These are phyloP conservation scores for Pseudotulostoma volvatum DNA, from an alignment of 495 filamentous ascomycete species.

Conservation along the genomic window DNA sequence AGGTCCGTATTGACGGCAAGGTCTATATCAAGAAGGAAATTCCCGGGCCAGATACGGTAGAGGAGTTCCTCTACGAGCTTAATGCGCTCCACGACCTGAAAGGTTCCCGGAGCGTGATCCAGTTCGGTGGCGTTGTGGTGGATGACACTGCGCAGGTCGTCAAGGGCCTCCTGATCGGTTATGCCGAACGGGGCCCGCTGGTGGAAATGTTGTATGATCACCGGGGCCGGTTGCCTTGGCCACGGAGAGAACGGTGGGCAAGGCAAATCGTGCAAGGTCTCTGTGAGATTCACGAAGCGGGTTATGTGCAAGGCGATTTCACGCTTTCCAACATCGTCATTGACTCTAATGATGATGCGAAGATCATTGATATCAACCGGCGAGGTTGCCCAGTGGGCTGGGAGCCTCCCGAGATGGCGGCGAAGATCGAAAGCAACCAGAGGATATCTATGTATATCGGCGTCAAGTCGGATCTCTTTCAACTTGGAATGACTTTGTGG, in stretches of 20 bases:
- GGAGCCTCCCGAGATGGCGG: constrained; percentile 87
- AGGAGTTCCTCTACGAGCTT: constrained; percentile 96
- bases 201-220: constrained; percentile 83
- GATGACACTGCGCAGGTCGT: constrained; percentile 59
- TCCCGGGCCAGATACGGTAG: constrained; percentile 85
- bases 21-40: constrained; percentile 95
- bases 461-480: constrained; percentile 90
- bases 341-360: constrained; percentile 65
- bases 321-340: constrained; percentile 96
- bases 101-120: constrained; percentile 61
- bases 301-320: constrained; percentile 95
- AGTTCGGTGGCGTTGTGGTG: constrained; percentile 77
- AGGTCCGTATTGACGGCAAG: constrained; percentile 51
- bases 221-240: constrained; percentile 48
- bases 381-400: constrained; percentile 91
- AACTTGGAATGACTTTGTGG: constrained; percentile 96
- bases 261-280: constrained; percentile 81
- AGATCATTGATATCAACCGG: constrained; percentile 97
- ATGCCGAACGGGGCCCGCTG: constrained; percentile 72
- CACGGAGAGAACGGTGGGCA: constrained; percentile 74
- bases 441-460: constrained; percentile 96
- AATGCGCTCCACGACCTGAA: constrained; percentile 76
- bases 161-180: constrained; percentile 83
- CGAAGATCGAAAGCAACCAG: constrained; percentile 79
- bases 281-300: constrained; percentile 85